Conservation (phyloP, 2,329 filamentous ascomycete species). For the Sporothrix pseudoabietina region DNA sequence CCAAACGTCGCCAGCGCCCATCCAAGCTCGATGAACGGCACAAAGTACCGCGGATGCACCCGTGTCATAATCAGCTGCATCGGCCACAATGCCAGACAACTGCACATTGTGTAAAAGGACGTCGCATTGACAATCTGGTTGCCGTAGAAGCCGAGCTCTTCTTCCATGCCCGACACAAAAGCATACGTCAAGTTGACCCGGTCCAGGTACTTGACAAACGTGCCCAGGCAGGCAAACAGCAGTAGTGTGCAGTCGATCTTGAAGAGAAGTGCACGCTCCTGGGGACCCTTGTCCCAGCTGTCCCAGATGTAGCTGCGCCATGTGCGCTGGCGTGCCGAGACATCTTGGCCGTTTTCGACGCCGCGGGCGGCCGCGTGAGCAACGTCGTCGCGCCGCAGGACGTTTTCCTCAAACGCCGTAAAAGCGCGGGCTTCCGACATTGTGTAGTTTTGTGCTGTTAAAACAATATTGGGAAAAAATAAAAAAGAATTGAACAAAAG, state of each 20-base stretch:
- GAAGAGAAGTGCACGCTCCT: not conserved
- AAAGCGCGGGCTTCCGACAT: conserved; percentile 7
- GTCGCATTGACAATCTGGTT: conserved; percentile 48
- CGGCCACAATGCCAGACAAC: conserved; percentile 35
- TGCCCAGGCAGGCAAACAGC: not conserved
- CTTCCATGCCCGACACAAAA: conserved; percentile 50
- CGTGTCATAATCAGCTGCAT: conserved; percentile 20
- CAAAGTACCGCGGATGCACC: not conserved
- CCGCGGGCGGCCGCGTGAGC: not conserved
- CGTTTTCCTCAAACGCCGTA: conserved; percentile 10
- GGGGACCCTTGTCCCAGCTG: conserved; percentile 14
- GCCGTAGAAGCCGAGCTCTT: conserved; percentile 48
- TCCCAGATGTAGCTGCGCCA: conserved; percentile 13
- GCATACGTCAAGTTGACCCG: conserved; percentile 47
- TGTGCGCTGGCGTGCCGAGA: not conserved
- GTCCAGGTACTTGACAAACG: conserved; percentile 53
- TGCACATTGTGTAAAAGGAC: conserved; percentile 35
- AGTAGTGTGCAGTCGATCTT: not conserved
- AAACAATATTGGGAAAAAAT: not conserved
- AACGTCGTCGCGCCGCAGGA: not conserved
- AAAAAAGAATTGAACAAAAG: not conserved
- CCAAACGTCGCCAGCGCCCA: conserved; percentile 36
- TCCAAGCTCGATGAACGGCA: conserved; percentile 26
- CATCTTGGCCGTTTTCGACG: conserved; percentile 8
- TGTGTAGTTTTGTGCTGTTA: not conserved